Evolutionary conservation across 345 rosid genomes (phyloP).

Genomic region (Crucihimalaya himalaica): DNA sequence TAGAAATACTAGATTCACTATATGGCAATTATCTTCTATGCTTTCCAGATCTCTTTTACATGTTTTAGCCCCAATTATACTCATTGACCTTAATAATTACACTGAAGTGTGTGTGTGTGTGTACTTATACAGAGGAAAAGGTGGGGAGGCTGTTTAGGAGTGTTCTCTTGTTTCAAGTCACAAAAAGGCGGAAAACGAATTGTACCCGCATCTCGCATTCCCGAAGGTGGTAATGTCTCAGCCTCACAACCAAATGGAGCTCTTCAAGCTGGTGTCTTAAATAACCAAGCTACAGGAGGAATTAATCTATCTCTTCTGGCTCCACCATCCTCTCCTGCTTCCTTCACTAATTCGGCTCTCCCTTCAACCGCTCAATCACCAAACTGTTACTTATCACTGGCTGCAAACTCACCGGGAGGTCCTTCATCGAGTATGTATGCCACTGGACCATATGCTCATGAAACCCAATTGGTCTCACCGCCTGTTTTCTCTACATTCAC

Average conservation of each 20-base stretch:
- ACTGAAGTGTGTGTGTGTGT: constrained; percentile 13
- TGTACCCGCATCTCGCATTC: constrained; percentile 85
- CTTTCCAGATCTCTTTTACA: constrained; percentile 12
- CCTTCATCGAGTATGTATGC: constrained; percentile 89
- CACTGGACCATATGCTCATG: constrained; percentile 97
- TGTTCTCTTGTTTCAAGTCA: constrained; percentile 75
- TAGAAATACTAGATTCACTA: not conserved
- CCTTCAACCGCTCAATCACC: constrained; percentile 97
- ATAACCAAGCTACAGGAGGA: constrained; percentile 57
- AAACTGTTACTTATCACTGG: constrained; percentile 64
- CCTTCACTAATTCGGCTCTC: constrained; percentile 87
- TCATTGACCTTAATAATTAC: not conserved
- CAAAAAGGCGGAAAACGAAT: constrained; percentile 93
- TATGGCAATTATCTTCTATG: not conserved
- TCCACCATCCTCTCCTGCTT: constrained; percentile 97
- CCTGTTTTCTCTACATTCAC: constrained; percentile 95
- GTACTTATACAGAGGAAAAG: constrained; percentile 65
- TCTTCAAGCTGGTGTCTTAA: constrained; percentile 60
- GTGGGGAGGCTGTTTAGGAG: constrained; percentile 93
- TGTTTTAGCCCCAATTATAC: not conserved
- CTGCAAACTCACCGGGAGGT: constrained; percentile 88
- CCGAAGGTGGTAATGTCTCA: constrained; percentile 67
- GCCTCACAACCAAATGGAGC: constrained; percentile 71
- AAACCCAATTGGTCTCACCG: constrained; percentile 92
- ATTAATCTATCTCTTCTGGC: constrained; percentile 81